These are phyloP conservation scores for Pleurozium schreberi DNA, from an alignment of 225 moss, liverwort and hornwort species.

Conservation along the genomic window DNA sequence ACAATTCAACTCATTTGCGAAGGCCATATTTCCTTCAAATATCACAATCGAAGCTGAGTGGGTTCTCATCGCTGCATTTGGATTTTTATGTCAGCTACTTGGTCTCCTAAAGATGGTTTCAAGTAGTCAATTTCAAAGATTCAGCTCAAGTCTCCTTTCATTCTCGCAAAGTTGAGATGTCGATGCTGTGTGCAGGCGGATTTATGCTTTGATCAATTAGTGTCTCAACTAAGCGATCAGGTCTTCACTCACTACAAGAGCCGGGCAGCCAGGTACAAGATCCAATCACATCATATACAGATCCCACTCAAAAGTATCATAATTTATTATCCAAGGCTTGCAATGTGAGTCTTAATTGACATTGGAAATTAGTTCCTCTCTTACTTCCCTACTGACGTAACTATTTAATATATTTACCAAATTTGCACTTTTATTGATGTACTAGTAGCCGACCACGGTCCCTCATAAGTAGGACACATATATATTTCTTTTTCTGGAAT, in stretches of 20 bases:
- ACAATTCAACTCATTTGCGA: background rate
- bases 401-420: background rate
- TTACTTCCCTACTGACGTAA: background rate
- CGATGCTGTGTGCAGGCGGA: slow-evolving; percentile 53
- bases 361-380: background rate
- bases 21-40: background rate
- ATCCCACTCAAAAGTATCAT: background rate
- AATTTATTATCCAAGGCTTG: background rate
- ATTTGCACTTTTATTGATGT: background rate
- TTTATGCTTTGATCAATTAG: slow-evolving; percentile 88
- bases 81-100: background rate
- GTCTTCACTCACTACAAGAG: slow-evolving; percentile 80
- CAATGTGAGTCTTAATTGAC: background rate
- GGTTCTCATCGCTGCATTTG: background rate
- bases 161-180: background rate
- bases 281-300: background rate
- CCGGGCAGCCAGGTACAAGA: slow-evolving; percentile 69
- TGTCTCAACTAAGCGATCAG: slow-evolving; percentile 83
- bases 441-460: background rate
- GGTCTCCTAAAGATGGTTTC: background rate
- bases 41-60: background rate
- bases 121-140: background rate
- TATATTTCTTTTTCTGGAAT: background rate
- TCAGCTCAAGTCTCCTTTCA: background rate
- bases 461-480: background rate